phyloP scores from a whole-genome alignment of 257 asterid genomes.

The Phtheirospermum japonicum region DNA sequence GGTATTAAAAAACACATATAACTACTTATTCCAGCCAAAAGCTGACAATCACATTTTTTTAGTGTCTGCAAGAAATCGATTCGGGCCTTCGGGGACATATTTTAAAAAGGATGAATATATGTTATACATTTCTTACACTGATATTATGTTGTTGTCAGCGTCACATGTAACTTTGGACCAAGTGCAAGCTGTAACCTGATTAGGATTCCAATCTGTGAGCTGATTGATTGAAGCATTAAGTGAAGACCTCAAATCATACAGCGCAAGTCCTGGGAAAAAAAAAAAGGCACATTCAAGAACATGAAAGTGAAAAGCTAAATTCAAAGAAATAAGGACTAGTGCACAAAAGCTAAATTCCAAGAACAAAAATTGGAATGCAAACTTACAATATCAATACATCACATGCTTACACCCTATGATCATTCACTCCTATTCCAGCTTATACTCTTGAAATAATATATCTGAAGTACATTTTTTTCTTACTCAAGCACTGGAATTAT shows the following conservation, averaged over 20 bases:
- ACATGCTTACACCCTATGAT: not conserved
- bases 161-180: slow-evolving; percentile 69
- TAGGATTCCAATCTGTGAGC: slow-evolving; percentile 55
- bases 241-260: slow-evolving; percentile 42
- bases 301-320: not conserved
- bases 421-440: not conserved
- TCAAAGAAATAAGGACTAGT: not conserved
- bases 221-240: slow-evolving; percentile 56
- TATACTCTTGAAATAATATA: not conserved
- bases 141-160: slow-evolving; percentile 33
- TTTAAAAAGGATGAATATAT: not conserved
- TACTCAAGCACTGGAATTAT: not conserved
- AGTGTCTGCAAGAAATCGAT: not conserved
- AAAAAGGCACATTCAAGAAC: not conserved
- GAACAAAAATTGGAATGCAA: not conserved
- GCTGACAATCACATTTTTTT: too few relatives aligned
- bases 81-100: not conserved
- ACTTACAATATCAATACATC: not conserved
- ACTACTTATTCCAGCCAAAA: too few relatives aligned
- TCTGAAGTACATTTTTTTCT: not conserved
- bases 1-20: too few relatives aligned
- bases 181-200: slow-evolving; percentile 72
- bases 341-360: not conserved
- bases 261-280: slow-evolving; percentile 51
- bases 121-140: slow-evolving; percentile 46